Conservation (phyloP, 1,139 yeast species). For the Pichia sp. region DNA sequence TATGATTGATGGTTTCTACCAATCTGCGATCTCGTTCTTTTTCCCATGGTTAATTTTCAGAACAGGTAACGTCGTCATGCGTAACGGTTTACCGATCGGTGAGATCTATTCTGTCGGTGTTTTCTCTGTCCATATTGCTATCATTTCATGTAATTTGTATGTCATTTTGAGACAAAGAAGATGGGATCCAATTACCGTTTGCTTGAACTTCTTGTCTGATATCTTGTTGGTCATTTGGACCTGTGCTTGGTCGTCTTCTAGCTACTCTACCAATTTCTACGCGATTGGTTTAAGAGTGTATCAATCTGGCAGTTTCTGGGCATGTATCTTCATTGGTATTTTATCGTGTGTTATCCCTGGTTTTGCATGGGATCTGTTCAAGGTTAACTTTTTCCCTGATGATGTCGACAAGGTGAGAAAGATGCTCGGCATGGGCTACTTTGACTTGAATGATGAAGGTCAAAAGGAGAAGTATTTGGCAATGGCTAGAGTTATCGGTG, state of each 20-base stretch:
- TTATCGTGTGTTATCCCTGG: conserved; percentile 52
- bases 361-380: conserved; percentile 48
- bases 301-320: conserved; percentile 55
- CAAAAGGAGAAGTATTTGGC: conserved; percentile 3
- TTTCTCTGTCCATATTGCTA: conserved; percentile 47
- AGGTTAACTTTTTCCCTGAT: conserved; percentile 45
- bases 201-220: conserved; percentile 49
- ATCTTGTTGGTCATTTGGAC: conserved; percentile 60
- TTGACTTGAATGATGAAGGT: conserved; percentile 26
- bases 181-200: conserved; percentile 60
- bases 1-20: conserved; percentile 60
- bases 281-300: conserved; percentile 54
- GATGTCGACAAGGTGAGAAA: conserved; percentile 60
- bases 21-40: conserved; percentile 53
- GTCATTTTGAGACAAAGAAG: conserved; percentile 54
- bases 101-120: conserved; percentile 61
- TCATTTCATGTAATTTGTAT: conserved; percentile 52
- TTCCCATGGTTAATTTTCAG: conserved; percentile 53
- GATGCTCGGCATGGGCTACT: conserved; percentile 44
- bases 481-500: conserved; percentile 10
- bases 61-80: conserved; percentile 42
- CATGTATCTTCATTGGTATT: conserved; percentile 46
- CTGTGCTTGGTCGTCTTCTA: conserved; percentile 55
- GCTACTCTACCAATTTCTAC: conserved; percentile 44
- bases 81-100: conserved; percentile 50